These are phyloP conservation scores for Sporothrix dimorphospora DNA, from an alignment of 2,329 filamentous ascomycete species.

Conservation along the genomic window DNA sequence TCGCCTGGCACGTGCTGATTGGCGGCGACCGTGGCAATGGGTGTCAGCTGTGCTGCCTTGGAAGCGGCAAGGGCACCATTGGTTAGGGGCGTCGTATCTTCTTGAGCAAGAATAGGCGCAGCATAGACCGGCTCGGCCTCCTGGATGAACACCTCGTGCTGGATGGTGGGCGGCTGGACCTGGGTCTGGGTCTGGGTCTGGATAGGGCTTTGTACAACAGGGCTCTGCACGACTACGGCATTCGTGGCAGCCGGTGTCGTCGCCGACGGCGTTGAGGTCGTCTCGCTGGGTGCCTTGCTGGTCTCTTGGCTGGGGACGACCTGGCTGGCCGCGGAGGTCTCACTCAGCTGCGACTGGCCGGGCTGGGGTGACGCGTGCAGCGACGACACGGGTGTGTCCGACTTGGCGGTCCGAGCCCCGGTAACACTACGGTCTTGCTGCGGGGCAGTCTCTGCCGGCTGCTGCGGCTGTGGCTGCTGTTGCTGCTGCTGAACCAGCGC, in stretches of 20 bases:
- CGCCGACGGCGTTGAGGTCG: background rate
- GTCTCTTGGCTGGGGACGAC: conserved; percentile 10
- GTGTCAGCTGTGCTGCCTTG: background rate
- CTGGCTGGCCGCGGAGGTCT: background rate
- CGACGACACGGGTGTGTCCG: conserved; percentile 27
- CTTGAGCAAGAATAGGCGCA: background rate
- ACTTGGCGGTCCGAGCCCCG: background rate
- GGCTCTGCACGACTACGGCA: background rate
- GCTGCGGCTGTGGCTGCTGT: background rate
- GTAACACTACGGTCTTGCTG: background rate
- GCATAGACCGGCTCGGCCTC: conserved; percentile 21
- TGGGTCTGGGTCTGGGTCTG: background rate
- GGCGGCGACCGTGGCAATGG: conserved; percentile 16
- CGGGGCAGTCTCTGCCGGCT: background rate
- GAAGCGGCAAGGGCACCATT: background rate
- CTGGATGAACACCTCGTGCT: conserved; percentile 16
- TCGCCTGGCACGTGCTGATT: conserved; percentile 25
- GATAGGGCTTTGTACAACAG: background rate
- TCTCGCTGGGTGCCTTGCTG: conserved; percentile 15
- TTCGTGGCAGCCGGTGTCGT: background rate
- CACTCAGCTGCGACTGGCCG: conserved; percentile 15
- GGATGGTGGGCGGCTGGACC: background rate
- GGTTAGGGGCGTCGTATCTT: background rate
- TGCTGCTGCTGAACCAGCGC: background rate
- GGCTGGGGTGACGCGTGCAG: conserved; percentile 28